Base-by-base conservation (phyloP, 2,329 filamentous ascomycete genomes). In the Periconia sp. region DNA sequence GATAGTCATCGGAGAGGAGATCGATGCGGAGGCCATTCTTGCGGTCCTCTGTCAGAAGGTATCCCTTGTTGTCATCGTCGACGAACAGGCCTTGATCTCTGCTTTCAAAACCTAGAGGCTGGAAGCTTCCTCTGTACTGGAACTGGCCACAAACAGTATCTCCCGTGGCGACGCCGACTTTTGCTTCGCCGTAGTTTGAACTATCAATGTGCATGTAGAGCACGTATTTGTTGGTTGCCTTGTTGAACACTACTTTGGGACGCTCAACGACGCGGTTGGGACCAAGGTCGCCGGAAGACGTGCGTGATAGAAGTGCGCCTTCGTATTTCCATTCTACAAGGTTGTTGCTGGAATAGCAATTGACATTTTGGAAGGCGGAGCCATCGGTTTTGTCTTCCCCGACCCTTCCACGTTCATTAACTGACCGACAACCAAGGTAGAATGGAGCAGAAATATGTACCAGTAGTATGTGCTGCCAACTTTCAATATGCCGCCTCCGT, bases 371-470 rank as follows among this genome's bases (percentile, higher is more conserved):
- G 68, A 88, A 88, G 1, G 74, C 68, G 1, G 75, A 79, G 20
- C 85, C 85, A n/a, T 81, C 73, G 1, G 83, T 82, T 44, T 89
- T 89, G 72, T 89, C 86, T 67, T 90, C 87, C 15, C 87, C 87
- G 33, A 89, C 82, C 73, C 85, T 80, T 30, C 13, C 33, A 13
- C 11, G 33, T 14, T 37, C 11, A 37, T 37, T n/a, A 9, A 6
- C 2, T 13, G 14, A 5, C 17, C 19, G 35, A 23, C 17, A 48
- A 15, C 3, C 27, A n/a, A 19, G 33, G 53, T 2, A 50, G 51
- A 15, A n/a, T 15, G 40, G 42, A 20, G 23, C n/a, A 18, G 37
- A 18, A 41, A 20, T 31, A 20, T 55, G 19, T 61, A 72, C 70
- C 69, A 73, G 73, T 89, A 90, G 74, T 84, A 90, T 0, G 79